Evolutionary conservation across 371 early-diverging fungal genomes (phyloP).

Genomic region (Mortierella sp.): DNA sequence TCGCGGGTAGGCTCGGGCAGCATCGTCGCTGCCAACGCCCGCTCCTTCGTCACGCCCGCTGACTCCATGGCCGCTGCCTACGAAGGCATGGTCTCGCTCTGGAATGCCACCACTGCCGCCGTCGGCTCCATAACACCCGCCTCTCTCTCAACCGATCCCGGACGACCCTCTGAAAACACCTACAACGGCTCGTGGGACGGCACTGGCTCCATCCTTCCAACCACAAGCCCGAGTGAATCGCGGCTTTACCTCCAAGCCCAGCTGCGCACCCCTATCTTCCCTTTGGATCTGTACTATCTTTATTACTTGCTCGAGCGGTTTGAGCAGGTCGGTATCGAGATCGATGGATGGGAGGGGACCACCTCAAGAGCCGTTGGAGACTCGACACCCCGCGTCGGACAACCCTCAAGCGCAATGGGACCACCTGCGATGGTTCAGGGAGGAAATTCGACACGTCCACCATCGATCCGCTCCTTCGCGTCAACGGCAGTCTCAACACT

Average conservation of each 20-base stretch:
- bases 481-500: conserved; percentile 70
- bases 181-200: conserved; percentile 62
- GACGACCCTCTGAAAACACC: conserved; percentile 43
- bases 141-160: conserved; percentile 36
- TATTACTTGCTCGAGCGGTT: conserved; percentile 71
- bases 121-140: conserved; percentile 40
- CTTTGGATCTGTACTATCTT: conserved; percentile 68
- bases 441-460: conserved; percentile 40
- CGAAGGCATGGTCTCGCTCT: conserved; percentile 48
- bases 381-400: conserved; percentile 39
- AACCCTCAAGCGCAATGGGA: conserved; percentile 17
- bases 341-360: conserved; percentile 55
- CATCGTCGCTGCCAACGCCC: conserved; percentile 39
- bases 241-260: conserved; percentile 54
- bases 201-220: conserved; percentile 55
- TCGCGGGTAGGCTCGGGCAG: conserved; percentile 4
- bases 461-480: conserved; percentile 63
- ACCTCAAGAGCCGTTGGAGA: conserved; percentile 33
- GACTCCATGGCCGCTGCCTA: conserved; percentile 50
- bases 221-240: conserved; percentile 40
- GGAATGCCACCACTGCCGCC: conserved; percentile 39
- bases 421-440: conserved; percentile 9
- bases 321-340: conserved; percentile 67
- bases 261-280: conserved; percentile 56
- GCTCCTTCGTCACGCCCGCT: conserved; percentile 40